Evolutionary conservation across 2,329 filamentous ascomycete species (phyloP).

Genomic region (Shiraia sp.): DNA sequence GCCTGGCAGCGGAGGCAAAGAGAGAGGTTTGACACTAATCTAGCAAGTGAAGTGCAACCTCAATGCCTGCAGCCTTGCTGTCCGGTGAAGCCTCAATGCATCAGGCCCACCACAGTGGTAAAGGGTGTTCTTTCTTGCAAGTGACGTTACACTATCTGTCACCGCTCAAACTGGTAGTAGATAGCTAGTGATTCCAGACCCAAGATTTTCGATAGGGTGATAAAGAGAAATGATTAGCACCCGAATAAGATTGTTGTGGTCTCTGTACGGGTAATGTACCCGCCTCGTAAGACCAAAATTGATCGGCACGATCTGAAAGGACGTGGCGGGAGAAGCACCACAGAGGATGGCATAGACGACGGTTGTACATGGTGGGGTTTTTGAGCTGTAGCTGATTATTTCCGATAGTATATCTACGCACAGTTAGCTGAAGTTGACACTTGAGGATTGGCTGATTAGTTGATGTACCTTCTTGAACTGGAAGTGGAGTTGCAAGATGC

Average conservation of each 20-base stretch:
- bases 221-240: no score
- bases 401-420: slow-evolving; percentile 53
- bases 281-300: no score
- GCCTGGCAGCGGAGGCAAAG: slow-evolving; percentile 17
- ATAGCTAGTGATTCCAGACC: slow-evolving; percentile 13
- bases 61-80: slow-evolving; percentile 11
- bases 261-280: no score
- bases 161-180: slow-evolving; percentile 19
- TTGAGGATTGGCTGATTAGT: no score
- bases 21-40: slow-evolving; percentile 16
- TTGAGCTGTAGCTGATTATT: no score
- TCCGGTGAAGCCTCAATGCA: slow-evolving; percentile 30
- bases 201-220: not conserved
- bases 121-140: slow-evolving; percentile 15
- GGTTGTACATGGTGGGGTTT: no score
- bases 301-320: no score
- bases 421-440: slow-evolving; percentile 23
- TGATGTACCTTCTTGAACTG: slow-evolving; percentile 90
- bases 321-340: no score
- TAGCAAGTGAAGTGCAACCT: slow-evolving; percentile 20
- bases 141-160: slow-evolving; percentile 8
- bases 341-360: no score
- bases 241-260: no score
- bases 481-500: slow-evolving; percentile 94
- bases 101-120: slow-evolving; percentile 5